A percentile compares a stretch with the other conserved stretches of the same genome.
Evolutionary conservation across 2,329 filamentous ascomycete species (phyloP).

Genomic region (Alternaria angustiovoidea): DNA sequence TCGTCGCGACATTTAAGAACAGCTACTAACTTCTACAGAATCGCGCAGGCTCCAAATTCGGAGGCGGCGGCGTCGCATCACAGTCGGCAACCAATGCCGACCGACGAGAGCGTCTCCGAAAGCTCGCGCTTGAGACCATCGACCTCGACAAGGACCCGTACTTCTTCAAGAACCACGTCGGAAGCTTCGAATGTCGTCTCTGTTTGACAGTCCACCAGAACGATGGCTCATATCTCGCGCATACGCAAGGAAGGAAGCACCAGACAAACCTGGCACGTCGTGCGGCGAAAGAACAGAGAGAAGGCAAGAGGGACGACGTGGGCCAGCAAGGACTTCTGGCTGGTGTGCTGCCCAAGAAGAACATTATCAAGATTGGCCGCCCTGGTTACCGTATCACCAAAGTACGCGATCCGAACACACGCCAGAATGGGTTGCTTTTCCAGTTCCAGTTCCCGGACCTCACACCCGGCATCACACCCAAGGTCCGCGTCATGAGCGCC

Average conservation of each 20-base stretch:
- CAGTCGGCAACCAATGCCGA: slow-evolving; percentile 94
- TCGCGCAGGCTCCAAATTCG: slow-evolving; percentile 95
- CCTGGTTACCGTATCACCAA: slow-evolving; percentile 99
- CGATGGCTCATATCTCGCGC: slow-evolving; percentile 97
- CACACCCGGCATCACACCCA: slow-evolving; percentile 74
- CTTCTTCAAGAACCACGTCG: slow-evolving; percentile 99
- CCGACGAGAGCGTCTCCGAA: slow-evolving; percentile 94
- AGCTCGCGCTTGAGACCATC: slow-evolving; percentile 98
- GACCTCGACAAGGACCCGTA: slow-evolving; percentile 99
- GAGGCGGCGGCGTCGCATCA: slow-evolving; percentile 94
- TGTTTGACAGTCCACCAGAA: slow-evolving; percentile 99
- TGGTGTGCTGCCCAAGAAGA: slow-evolving; percentile 71
- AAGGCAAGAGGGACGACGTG: slow-evolving; percentile 75
- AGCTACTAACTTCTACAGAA: slow-evolving; percentile 64
- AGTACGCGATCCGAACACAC: slow-evolving; percentile 84
- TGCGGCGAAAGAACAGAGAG: slow-evolving; percentile 92
- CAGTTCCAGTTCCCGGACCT: slow-evolving; percentile 97
- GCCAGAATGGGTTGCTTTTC: slow-evolving; percentile 91
- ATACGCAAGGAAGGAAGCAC: slow-evolving; percentile 98
- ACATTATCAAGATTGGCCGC: slow-evolving; percentile 91
- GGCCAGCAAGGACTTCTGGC: slow-evolving; percentile 80
- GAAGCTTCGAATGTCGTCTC: slow-evolving; percentile 95
- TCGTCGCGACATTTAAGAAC: slow-evolving; percentile 6
- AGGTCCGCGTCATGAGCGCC: slow-evolving; percentile 96
- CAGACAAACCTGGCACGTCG: slow-evolving; percentile 97